These are phyloP conservation scores for Leccinum proliferum DNA, from an alignment of 1,284 basidiomycete genomes.

Conservation along the genomic window DNA sequence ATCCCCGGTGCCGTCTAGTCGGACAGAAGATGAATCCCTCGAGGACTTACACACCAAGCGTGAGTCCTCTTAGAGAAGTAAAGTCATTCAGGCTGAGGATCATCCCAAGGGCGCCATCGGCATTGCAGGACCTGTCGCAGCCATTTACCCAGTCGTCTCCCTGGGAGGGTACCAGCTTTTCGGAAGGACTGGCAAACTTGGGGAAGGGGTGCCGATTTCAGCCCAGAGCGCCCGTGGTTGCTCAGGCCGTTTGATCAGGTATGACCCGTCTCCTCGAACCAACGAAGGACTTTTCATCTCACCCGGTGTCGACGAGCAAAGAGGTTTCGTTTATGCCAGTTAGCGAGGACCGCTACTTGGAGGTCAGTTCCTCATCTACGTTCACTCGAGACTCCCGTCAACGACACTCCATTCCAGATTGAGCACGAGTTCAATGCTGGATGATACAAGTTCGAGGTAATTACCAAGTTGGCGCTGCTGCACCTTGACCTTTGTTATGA, in stretches of 20 bases:
- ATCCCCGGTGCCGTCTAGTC: slow-evolving; percentile 54
- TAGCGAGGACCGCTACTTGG: slow-evolving; percentile 39
- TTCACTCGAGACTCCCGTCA: not conserved
- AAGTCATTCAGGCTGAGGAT: not conserved
- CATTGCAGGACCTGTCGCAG: slow-evolving; percentile 53
- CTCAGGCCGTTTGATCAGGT: slow-evolving; percentile 64
- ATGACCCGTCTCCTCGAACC: not conserved
- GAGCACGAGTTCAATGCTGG: slow-evolving; percentile 60
- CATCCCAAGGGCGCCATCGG: slow-evolving; percentile 53
- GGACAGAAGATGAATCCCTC: slow-evolving; percentile 67
- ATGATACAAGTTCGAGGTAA: slow-evolving; percentile 50
- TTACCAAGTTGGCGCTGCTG: not conserved
- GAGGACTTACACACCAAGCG: slow-evolving; percentile 53
- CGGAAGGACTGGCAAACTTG: slow-evolving; percentile 62
- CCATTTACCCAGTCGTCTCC: slow-evolving; percentile 63
- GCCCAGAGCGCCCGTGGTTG: slow-evolving; percentile 50
- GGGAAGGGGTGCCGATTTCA: slow-evolving; percentile 48
- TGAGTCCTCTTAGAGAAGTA: slow-evolving; percentile 20
- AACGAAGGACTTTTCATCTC: not conserved
- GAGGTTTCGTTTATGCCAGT: slow-evolving; percentile 46
- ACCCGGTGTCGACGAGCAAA: not conserved
- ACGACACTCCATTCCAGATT: slow-evolving; percentile 30
- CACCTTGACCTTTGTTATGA: not conserved
- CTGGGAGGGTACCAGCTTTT: slow-evolving; percentile 65
- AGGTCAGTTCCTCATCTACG: slow-evolving; percentile 25